phyloP scores from a whole-genome alignment of 331 rosid species.

The Arachis monticola region DNA sequence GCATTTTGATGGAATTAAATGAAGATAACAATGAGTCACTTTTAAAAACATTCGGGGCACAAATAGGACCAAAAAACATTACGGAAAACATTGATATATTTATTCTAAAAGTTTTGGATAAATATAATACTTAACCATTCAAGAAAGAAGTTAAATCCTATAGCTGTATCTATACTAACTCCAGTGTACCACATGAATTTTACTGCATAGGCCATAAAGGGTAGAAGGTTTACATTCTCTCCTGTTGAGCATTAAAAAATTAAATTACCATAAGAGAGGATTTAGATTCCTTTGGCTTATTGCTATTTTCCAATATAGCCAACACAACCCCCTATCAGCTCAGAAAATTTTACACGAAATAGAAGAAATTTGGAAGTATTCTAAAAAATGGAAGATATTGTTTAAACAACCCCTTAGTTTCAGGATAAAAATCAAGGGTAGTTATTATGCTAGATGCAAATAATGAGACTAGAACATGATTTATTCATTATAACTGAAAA shows the following conservation, averaged over 20 bases:
- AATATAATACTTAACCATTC: too few species aligned
- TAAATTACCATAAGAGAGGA: neutral
- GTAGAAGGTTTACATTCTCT: conserved; percentile 5
- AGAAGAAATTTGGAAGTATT: conserved; percentile 1
- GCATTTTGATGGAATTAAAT: too few species aligned
- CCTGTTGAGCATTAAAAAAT: neutral
- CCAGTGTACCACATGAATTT: conserved; percentile 3
- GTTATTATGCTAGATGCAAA: conserved; percentile 31
- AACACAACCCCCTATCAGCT: neutral
- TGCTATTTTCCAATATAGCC: neutral
- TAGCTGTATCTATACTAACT: neutral
- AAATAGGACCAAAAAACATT: too few species aligned
- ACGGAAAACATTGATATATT: too few species aligned
- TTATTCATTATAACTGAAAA: conserved; percentile 20
- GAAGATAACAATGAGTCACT: too few species aligned
- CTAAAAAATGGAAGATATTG: conserved; percentile 29
- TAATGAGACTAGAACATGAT: conserved; percentile 21
- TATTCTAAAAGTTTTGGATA: too few species aligned
- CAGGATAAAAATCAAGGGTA: conserved; percentile 10
- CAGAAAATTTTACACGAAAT: neutral
- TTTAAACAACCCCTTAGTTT: neutral
- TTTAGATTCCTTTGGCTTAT: neutral
- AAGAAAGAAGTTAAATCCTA: neutral
- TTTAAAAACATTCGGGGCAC: too few species aligned
- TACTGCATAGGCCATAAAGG: neutral